Evolutionary conservation across 805 yeast species (phyloP), one percentile per base, ranked within the genome.

Genomic region (Kregervanrija delftensis): DNA sequence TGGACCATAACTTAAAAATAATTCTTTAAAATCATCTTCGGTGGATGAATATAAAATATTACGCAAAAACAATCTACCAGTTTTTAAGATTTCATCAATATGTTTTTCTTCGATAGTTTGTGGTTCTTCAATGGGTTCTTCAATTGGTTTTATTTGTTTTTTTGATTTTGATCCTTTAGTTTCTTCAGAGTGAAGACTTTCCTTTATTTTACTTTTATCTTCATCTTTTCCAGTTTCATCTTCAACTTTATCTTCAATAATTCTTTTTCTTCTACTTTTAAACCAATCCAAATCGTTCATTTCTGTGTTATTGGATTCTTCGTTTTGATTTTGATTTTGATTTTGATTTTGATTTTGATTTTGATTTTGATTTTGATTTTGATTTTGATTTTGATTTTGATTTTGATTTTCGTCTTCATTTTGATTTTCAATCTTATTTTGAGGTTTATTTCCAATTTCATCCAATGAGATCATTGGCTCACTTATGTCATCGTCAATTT

Each of bases 251-350:
- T 63, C 63, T 35, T 80, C 87, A 50, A 67, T 74, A 47, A 90
- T 86, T 59, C 93, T 77, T 16, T 73, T 77, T 63, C 93, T 76
- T 61, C 86, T 79, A 53, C 74, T 76, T 56, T 81, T 79, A 48
- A 90, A 73, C 98, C 98, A 90, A 46, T 90, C 96, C 42, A 86
- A 64, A 66, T 90, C 96, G 11, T 89, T 74, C 11, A 85, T 72
- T 55, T 65, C 45, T 73, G 77, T 48, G 53, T 51, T 46, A 5
- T 39, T 35, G 4, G 57, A 60, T 5, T 54, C 58, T 2, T 55
- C 61, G 5, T 49, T 59, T 4, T 49, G 38, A 13, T 35, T 44
- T 1, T 42, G 4, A 22, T 22, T 4, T 49, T 70, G 72, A 43
- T 75, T 81, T 47, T 74, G 82, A 9, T 72, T 77, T 15, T 68